These are phyloP conservation scores for Termitomyces sp. DNA, from an alignment of 768 basidiomycete species.

Conservation along the genomic window DNA sequence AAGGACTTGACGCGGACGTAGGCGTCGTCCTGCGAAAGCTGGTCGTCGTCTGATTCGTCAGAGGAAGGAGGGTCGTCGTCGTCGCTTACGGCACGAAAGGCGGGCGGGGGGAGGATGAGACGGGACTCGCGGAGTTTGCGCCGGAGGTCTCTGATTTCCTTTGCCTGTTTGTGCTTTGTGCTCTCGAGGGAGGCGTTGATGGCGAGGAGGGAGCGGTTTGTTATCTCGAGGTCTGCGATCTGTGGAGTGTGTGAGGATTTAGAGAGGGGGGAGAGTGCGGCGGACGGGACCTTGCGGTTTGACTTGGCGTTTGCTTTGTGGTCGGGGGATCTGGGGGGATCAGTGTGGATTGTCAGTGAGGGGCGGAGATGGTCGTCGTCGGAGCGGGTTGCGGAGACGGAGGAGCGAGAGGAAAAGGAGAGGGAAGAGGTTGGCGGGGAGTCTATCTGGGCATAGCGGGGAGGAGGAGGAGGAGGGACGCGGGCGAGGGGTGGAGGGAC, in stretches of 20 bases:
- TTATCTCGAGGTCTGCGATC: conserved; percentile 93
- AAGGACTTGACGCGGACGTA: conserved; percentile 63
- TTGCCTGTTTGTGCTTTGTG: conserved; percentile 72
- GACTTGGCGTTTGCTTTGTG: conserved; percentile 73
- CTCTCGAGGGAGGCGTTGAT: conserved; percentile 84
- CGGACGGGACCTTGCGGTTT: conserved; percentile 65
- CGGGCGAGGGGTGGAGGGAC: conserved; percentile 28
- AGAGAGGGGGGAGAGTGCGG: not conserved
- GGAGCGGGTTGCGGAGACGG: conserved; percentile 23
- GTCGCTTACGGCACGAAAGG: conserved; percentile 50
- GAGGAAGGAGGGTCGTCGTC: conserved; percentile 28
- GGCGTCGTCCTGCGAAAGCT: conserved; percentile 34
- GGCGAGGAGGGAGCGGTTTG: conserved; percentile 77
- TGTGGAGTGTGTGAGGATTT: conserved; percentile 23
- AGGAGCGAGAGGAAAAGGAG: conserved; percentile 73
- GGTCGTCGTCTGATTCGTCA: conserved; percentile 17
- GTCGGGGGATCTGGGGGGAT: conserved; percentile 34
- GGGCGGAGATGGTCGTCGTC: conserved; percentile 9
- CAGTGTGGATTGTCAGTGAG: conserved; percentile 16
- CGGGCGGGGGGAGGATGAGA: conserved; percentile 66
- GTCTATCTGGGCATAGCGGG: not conserved
- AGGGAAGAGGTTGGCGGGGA: conserved; percentile 70
- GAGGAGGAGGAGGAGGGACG: conserved; percentile 55
- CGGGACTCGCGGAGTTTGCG: conserved; percentile 80
- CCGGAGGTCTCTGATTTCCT: conserved; percentile 81